phyloP scores from a whole-genome alignment of 2,329 filamentous ascomycete genomes.

The Aspergillus terreus region DNA sequence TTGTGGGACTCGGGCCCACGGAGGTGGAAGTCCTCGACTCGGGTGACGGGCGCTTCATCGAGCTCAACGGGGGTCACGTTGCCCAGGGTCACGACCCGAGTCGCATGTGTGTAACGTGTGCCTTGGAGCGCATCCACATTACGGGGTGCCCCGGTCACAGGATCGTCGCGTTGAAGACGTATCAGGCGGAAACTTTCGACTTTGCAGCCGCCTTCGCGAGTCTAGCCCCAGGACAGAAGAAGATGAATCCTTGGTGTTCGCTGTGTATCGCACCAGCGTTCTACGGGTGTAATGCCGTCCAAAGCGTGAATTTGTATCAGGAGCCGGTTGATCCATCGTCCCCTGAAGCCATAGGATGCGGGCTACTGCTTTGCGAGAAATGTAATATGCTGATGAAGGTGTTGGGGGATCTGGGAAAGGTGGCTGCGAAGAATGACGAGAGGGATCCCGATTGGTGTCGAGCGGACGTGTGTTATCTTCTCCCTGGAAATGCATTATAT shows the following conservation, averaged over 20 bases:
- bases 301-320: constrained; percentile 11
- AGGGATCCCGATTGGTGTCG: constrained; percentile 13
- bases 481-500: constrained; percentile 17
- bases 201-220: constrained; percentile 23
- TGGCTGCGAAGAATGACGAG: constrained; percentile 14
- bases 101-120: constrained; percentile 39
- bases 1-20: constrained; percentile 36
- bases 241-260: constrained; percentile 34
- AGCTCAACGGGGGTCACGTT: constrained; percentile 37
- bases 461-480: constrained; percentile 26
- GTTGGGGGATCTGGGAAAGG: constrained; percentile 17
- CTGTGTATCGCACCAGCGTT: constrained; percentile 40
- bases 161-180: constrained; percentile 22
- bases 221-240: constrained; percentile 16
- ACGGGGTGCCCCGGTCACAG: constrained; percentile 31
- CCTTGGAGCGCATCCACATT: constrained; percentile 30
- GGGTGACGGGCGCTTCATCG: constrained; percentile 32
- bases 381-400: constrained; percentile 19
- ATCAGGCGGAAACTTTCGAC: constrained; percentile 16
- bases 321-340: constrained; percentile 9
- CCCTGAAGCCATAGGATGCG: constrained; percentile 20
- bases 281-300: constrained; percentile 27
- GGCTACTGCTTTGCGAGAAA: constrained; percentile 26
- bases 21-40: constrained; percentile 33
- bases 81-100: constrained; percentile 28